phyloP scores from a whole-genome alignment of 345 rosid species.

The Abelmoschus esculentus region DNA sequence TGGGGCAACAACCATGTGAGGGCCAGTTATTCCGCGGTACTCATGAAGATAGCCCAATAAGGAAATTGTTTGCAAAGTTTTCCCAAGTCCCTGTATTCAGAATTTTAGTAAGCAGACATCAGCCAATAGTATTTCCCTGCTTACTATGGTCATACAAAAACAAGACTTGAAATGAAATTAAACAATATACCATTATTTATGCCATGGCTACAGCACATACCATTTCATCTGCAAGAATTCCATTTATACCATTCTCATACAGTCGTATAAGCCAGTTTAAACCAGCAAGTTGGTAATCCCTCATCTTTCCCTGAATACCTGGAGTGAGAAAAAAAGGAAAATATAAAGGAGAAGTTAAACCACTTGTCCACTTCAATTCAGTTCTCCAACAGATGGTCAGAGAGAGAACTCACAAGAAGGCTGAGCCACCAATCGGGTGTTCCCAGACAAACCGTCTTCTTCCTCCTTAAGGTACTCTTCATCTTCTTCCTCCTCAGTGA shows the following conservation, averaged over 20 bases:
- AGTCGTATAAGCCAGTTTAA: slow-evolving; percentile 93
- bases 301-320: slow-evolving; percentile 97
- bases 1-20: slow-evolving; percentile 99
- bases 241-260: slow-evolving; percentile 96
- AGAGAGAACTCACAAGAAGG: slow-evolving; percentile 69
- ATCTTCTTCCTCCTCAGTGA: slow-evolving; percentile 99
- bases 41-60: slow-evolving; percentile 90
- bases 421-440: slow-evolving; percentile 82
- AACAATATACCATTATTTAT: neutral
- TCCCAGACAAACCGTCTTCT: slow-evolving; percentile 77
- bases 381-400: neutral
- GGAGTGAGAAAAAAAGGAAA: slow-evolving; percentile 3
- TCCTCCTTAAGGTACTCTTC: slow-evolving; percentile 96
- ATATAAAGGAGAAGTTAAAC: neutral
- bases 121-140: neutral
- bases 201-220: slow-evolving; percentile 27
- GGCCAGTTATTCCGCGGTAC: slow-evolving; percentile 93
- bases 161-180: neutral
- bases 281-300: slow-evolving; percentile 99
- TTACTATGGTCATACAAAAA: neutral
- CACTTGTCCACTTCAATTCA: neutral
- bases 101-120: neutral
- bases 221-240: slow-evolving; percentile 97
- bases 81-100: slow-evolving; percentile 82
- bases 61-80: slow-evolving; percentile 96